Base-by-base conservation (phyloP, 352 stramenopile species). In the Phytophthora pistaciae region DNA sequence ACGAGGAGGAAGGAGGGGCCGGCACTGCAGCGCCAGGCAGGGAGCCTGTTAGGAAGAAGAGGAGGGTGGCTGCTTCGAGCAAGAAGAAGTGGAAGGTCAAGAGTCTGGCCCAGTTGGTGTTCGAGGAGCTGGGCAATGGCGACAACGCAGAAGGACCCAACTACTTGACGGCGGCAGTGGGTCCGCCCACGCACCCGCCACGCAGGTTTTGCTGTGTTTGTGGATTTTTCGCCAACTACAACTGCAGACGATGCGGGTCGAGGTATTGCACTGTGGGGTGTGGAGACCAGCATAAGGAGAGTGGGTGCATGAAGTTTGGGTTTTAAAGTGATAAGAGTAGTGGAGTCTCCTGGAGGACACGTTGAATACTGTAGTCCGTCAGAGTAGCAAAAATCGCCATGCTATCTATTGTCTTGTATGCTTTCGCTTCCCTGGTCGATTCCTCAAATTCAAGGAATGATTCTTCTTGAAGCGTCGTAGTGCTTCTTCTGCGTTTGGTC, bases 281-380 rank as follows among this genome's bases (percentile, higher is more conserved):
- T 78, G 87, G 82, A 33, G 89, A 97, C 56, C 86, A 95, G 36
- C 91, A 97, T 68, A 95, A 96, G 68, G 91, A 98, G 68, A 97
- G 86, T 56, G 83, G 92, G 23, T 98, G 92, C 63, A 81, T 98
- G 56, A 97, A 97, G 75, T 98, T 98, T 56, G 87, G 87, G 0
- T 62, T 93, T 21, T 93, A 68, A 80, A n/a, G n/a, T n/a, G n/a
- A n/a, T n/a, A n/a, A n/a, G n/a, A n/a, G n/a, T 27, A 20, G 9
- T 53, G 18, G 16, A 21, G n/a, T n/a, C n/a, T n/a, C n/a, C n/a
- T n/a, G n/a, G n/a, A n/a, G n/a, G n/a, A n/a, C n/a, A n/a, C n/a
- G n/a, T n/a, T n/a, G n/a, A n/a, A n/a, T n/a, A n/a, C n/a, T n/a
- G n/a, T n/a, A n/a, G n/a, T n/a, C n/a, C n/a, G n/a, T n/a, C n/a